Conservation (phyloP, 371 early-diverging fungal genomes). For the Circinella umbellata region DNA sequence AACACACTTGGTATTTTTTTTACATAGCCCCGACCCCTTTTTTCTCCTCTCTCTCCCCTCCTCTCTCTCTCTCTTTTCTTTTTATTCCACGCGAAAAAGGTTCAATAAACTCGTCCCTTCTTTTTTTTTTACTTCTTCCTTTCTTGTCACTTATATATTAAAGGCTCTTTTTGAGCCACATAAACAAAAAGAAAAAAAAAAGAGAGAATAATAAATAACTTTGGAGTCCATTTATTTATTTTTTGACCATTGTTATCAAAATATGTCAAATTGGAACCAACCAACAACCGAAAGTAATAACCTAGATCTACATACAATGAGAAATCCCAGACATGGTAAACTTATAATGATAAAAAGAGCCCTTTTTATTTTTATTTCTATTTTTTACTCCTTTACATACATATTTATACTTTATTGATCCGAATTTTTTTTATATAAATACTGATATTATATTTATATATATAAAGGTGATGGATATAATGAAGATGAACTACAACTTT, state of each 20-base stretch:
- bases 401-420: not conserved
- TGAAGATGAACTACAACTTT: conserved; percentile 39
- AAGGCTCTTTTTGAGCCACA: conserved; percentile 4
- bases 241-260: not conserved
- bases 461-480: conserved; percentile 29
- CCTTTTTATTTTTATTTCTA: conserved; percentile 8
- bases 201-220: too few species aligned
- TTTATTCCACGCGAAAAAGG: conserved; percentile 1
- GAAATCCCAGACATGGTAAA: conserved; percentile 18
- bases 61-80: not conserved
- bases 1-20: not conserved
- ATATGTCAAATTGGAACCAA: conserved; percentile 17
- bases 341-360: not conserved
- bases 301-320: conserved; percentile 17
- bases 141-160: not conserved
- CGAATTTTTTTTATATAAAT: not conserved
- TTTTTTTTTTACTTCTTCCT: not conserved
- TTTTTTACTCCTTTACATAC: conserved; percentile 3
- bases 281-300: not conserved
- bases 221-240: not conserved
- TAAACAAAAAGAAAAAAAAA: too few species aligned
- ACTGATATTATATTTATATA: conserved; percentile 7
- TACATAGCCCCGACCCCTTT: not conserved
- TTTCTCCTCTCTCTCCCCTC: not conserved
- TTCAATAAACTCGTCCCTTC: not conserved